Evolutionary conservation across 495 filamentous ascomycete genomes (phyloP), one percentile per base, ranked within the genome.

Genomic region (Aspergillus diversus): DNA sequence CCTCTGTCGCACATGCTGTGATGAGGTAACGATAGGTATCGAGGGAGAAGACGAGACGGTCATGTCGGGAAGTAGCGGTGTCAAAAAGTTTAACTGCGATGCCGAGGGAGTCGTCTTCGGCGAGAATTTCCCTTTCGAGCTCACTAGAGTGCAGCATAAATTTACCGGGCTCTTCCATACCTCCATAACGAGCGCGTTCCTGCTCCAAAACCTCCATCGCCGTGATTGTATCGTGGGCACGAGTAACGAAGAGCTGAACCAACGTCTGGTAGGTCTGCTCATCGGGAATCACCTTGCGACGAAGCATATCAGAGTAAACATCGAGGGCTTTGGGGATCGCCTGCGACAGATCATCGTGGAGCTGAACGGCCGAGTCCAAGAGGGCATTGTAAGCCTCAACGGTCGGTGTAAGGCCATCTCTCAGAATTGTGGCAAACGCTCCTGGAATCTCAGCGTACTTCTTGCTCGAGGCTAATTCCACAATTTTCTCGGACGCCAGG

Each of bases 291-390:
- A 97, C 88, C 68, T 88, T 89, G 52, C 93, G 90, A 63, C 90
- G 85, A 66, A 97, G 88, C 94, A 99, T 97, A 73, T 97, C 92
- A 47, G 92, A 89, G 78, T 98, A 98, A 60, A 98, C 89, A 81
- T 93, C 92, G 53, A 98, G 84, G 6, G 91, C 93, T 77, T 96
- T 97, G 51, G 91, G 86, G 31, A 97, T 89, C 9, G 92, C 84
- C 76, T 92, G 90, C 54, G 88, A 86, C 70, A 87, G 87, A 68
- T 91, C 86, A 6, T 80, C 79, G 53, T 81, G 76, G 21, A 96
- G 81, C 62, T 90, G 79, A 61, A 96, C 87, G 27, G 92, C 93
- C 33, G 96, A 92, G 66, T 87, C 81, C 46, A 99, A 80, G 47
- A 98, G 80, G 39, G 91, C 90, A 76, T 97, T 97, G 81, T 98